Percentiles rank a stretch among this genome's conserved stretches.
phyloP scores from a whole-genome alignment of 176 grass and related monocot genomes.

The Carex cristatella region DNA sequence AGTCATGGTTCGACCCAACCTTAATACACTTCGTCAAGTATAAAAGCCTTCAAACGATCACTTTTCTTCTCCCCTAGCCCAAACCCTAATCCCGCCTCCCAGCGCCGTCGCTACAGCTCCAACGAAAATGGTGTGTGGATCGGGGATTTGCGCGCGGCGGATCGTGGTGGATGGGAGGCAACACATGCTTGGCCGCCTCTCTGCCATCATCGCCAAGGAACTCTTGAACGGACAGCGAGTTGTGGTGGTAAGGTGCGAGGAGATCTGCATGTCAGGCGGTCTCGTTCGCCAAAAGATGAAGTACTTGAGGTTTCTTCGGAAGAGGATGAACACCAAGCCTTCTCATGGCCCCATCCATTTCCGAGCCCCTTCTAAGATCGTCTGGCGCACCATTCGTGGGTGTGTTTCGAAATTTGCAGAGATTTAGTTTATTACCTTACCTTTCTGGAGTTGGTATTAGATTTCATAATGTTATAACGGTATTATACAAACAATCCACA shows the following conservation, averaged over 20 bases:
- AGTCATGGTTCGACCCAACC: not conserved
- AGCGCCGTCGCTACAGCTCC: not conserved
- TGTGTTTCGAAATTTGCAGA: not conserved
- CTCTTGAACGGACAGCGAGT: conserved; percentile 84
- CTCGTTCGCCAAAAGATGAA: conserved; percentile 97
- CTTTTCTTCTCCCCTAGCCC: not conserved
- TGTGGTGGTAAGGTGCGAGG: conserved; percentile 82
- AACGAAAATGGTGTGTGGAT: conserved; percentile 61
- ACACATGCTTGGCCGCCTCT: conserved; percentile 83
- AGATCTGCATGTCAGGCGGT: conserved; percentile 87
- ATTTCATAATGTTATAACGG: not conserved
- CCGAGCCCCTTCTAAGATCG: conserved; percentile 73
- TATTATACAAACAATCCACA: not conserved
- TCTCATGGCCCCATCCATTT: conserved; percentile 95
- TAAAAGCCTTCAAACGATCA: conserved; percentile 15
- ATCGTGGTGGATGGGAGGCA: conserved; percentile 82
- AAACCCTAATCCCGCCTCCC: conserved; percentile 26
- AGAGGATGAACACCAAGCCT: conserved; percentile 95
- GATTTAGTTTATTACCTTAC: not conserved
- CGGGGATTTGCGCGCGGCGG: conserved; percentile 51
- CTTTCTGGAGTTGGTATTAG: not conserved
- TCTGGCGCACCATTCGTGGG: conserved; percentile 88
- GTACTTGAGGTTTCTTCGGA: conserved; percentile 86
- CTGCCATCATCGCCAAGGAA: conserved; percentile 81
- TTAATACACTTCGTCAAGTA: conserved; percentile 27